Conservation (phyloP, 345 rosid genomes). For the Brassica carinata region DNA sequence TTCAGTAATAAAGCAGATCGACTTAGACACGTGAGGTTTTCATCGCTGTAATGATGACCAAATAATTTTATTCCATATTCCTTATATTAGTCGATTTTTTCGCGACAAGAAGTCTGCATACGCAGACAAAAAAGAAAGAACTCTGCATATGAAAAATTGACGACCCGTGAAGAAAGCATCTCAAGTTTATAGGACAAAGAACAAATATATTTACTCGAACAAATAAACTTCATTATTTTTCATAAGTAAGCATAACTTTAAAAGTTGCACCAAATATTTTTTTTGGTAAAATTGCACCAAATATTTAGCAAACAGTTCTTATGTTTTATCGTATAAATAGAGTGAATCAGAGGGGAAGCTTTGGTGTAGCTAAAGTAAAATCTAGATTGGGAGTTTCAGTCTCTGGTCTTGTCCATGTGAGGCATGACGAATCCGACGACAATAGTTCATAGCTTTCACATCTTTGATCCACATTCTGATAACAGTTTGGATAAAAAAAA, state of each 20-base stretch:
- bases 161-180: background rate
- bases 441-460: slow-evolving; percentile 28
- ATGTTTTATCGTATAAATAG: background rate
- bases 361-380: slow-evolving; percentile 38
- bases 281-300: too few relatives aligned
- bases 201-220: background rate
- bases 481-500: background rate
- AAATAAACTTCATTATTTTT: background rate
- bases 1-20: slow-evolving; percentile 1
- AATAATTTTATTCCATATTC: slow-evolving; percentile 31
- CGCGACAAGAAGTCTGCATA: slow-evolving; percentile 14
- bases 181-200: slow-evolving; percentile 8
- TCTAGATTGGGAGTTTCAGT: slow-evolving; percentile 36
- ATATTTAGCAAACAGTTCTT: too few relatives aligned
- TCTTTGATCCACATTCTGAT: slow-evolving; percentile 24
- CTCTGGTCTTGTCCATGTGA: slow-evolving; percentile 34
- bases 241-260: background rate
- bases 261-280: background rate
- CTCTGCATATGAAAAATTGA: background rate
- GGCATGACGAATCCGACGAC: slow-evolving; percentile 39
- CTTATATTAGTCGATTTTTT: slow-evolving; percentile 14
- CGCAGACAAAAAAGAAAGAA: background rate
- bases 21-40: slow-evolving; percentile 16
- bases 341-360: background rate
- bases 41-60: slow-evolving; percentile 42